phyloP scores from a whole-genome alignment of 2,329 filamentous ascomycete species.

The Sordariomycetes sp. region DNA sequence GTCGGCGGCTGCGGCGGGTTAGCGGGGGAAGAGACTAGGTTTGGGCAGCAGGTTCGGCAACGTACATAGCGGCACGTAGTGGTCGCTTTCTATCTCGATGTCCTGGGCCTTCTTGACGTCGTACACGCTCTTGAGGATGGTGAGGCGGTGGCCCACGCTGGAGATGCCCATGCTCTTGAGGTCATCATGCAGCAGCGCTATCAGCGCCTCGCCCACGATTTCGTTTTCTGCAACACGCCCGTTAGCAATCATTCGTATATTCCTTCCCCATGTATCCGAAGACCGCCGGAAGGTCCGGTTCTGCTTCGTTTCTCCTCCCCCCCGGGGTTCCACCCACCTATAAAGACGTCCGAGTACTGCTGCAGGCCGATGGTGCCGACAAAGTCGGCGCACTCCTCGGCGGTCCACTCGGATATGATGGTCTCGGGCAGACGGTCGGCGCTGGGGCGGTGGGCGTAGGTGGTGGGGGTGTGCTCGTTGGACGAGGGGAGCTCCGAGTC shows the following conservation, averaged over 20 bases:
- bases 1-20: slow-evolving; percentile 59
- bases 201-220: slow-evolving; percentile 83
- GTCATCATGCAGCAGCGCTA: slow-evolving; percentile 83
- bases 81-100: slow-evolving; percentile 79
- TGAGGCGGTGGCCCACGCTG: slow-evolving; percentile 89
- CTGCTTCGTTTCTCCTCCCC: neutral
- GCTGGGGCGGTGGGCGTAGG: slow-evolving; percentile 56
- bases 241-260: neutral
- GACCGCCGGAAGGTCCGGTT: neutral
- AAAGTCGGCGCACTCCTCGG: slow-evolving; percentile 85
- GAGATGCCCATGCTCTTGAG: slow-evolving; percentile 88
- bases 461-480: slow-evolving; percentile 69
- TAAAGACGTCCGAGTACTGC: slow-evolving; percentile 74
- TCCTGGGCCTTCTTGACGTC: slow-evolving; percentile 93
- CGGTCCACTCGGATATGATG: slow-evolving; percentile 70
- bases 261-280: neutral
- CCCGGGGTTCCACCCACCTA: slow-evolving; percentile 49
- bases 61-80: slow-evolving; percentile 88
- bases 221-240: slow-evolving; percentile 60
- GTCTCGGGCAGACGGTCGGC: slow-evolving; percentile 61
- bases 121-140: slow-evolving; percentile 91
- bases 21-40: neutral
- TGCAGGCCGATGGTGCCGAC: slow-evolving; percentile 67
- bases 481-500: slow-evolving; percentile 61
- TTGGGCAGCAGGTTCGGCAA: slow-evolving; percentile 10